Conservation (phyloP, 495 filamentous ascomycete species). For the Penicillium herquei region DNA sequence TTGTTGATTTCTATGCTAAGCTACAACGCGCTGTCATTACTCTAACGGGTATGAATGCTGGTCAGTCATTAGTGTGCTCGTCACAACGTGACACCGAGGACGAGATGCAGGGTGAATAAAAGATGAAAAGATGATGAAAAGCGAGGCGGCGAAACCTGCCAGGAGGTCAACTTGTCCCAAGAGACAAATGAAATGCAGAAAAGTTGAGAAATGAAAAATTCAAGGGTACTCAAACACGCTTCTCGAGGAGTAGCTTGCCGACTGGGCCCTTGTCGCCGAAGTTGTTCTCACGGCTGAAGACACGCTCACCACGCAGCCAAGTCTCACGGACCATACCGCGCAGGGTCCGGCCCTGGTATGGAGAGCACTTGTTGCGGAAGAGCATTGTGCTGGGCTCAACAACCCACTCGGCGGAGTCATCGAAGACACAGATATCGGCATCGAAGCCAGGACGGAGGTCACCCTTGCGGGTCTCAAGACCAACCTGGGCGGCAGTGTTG, state of each 20-base stretch:
- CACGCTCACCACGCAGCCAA: constrained; percentile 76
- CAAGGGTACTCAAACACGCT: constrained; percentile 40
- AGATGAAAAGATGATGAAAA: neutral
- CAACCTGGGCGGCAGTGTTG: constrained; percentile 90
- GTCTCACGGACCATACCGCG: constrained; percentile 83
- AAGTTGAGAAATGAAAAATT: constrained; percentile 8
- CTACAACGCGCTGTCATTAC: constrained; percentile 29
- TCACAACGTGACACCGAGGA: constrained; percentile 16
- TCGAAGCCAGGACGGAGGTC: constrained; percentile 82
- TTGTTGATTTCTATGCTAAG: constrained; percentile 22
- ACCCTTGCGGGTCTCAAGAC: constrained; percentile 79
- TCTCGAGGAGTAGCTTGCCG: constrained; percentile 62
- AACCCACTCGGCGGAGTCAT: constrained; percentile 74
- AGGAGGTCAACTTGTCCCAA: constrained; percentile 16
- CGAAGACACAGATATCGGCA: constrained; percentile 90
- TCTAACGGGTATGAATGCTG: constrained; percentile 34
- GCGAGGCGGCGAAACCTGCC: constrained; percentile 10
- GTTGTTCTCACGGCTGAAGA: constrained; percentile 64
- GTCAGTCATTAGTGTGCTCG: constrained; percentile 32
- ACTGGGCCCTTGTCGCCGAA: constrained; percentile 59
- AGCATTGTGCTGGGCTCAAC: constrained; percentile 71
- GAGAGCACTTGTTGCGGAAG: constrained; percentile 92
- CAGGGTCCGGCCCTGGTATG: constrained; percentile 83
- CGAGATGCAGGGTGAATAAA: constrained; percentile 11
- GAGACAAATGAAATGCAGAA: constrained; percentile 18